Percentiles rank a stretch among this genome's conserved stretches.
These are phyloP conservation scores for Micractinium sp. DNA, from an alignment of 139 green algal genomes.

Conservation along the genomic window DNA sequence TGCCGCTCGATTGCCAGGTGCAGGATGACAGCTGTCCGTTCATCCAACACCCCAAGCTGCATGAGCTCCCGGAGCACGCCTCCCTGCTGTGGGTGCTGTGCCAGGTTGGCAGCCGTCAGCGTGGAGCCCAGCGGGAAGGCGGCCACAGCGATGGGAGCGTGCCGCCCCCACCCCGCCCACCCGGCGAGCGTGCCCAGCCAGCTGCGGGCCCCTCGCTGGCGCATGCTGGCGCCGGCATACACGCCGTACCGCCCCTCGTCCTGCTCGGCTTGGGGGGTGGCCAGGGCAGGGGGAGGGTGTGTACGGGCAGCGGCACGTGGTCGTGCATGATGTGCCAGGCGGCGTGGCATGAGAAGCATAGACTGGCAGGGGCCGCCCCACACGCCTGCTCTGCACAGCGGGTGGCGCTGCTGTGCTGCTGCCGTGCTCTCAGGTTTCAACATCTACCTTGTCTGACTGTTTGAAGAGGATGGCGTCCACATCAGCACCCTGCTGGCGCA, in stretches of 20 bases:
- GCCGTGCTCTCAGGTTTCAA: too few relatives aligned
- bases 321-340: too few relatives aligned
- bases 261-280: neutral
- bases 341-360: too few relatives aligned
- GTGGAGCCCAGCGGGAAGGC: constrained; percentile 45
- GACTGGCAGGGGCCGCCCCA: too few relatives aligned
- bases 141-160: constrained; percentile 27
- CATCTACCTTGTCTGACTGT: neutral
- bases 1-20: constrained; percentile 71
- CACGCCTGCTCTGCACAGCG: too few relatives aligned
- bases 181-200: neutral
- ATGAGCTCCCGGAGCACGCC: constrained; percentile 39
- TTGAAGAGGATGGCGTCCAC: constrained; percentile 30
- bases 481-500: constrained; percentile 33
- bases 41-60: constrained; percentile 60
- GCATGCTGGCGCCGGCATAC: constrained; percentile 13
- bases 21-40: constrained; percentile 66
- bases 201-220: neutral
- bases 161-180: neutral
- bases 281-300: neutral
- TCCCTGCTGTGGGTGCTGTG: constrained; percentile 18
- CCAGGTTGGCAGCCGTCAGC: constrained; percentile 41
- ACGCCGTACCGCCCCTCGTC: constrained; percentile 36
- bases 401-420: too few relatives aligned
- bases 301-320: neutral